Percentiles rank a stretch among this genome's conserved stretches.
Conservation (phyloP, 108 stramenopile genomes). For the Skeletonema tropicum region DNA sequence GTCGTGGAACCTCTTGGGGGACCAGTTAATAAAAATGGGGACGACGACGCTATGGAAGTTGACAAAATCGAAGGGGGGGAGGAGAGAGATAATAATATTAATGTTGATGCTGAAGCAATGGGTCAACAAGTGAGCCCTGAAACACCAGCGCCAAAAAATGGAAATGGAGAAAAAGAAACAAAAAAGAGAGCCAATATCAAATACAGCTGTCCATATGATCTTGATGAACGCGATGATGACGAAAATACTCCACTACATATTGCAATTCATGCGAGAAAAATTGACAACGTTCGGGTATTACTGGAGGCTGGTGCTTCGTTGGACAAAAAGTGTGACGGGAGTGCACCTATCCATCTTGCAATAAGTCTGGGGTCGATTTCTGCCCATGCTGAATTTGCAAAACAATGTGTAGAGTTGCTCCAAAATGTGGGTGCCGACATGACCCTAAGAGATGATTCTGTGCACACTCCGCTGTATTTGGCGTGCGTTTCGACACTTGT, state of each 20-base stretch:
- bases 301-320: slow-evolving; percentile 76
- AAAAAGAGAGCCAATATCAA: slow-evolving; percentile 33
- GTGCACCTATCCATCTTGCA: slow-evolving; percentile 79
- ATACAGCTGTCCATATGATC: slow-evolving; percentile 79
- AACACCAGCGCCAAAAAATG: not conserved
- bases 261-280: slow-evolving; percentile 80
- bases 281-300: slow-evolving; percentile 81
- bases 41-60: slow-evolving; percentile 17
- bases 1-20: not conserved
- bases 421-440: slow-evolving; percentile 73
- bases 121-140: slow-evolving; percentile 36
- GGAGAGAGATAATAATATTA: not conserved
- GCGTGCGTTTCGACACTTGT: slow-evolving; percentile 77
- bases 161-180: slow-evolving; percentile 30
- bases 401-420: slow-evolving; percentile 67
- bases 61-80: slow-evolving; percentile 5
- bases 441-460: slow-evolving; percentile 78
- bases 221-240: slow-evolving; percentile 86
- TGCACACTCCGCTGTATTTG: slow-evolving; percentile 84
- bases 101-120: not conserved
- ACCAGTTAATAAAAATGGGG: slow-evolving; percentile 11
- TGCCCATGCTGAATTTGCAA: slow-evolving; percentile 74
- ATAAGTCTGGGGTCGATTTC: slow-evolving; percentile 80
- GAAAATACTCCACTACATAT: slow-evolving; percentile 91
- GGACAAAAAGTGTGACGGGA: slow-evolving; percentile 82